Conservation (phyloP, 2,329 filamentous ascomycete species). For the Thelonectria olida region DNA sequence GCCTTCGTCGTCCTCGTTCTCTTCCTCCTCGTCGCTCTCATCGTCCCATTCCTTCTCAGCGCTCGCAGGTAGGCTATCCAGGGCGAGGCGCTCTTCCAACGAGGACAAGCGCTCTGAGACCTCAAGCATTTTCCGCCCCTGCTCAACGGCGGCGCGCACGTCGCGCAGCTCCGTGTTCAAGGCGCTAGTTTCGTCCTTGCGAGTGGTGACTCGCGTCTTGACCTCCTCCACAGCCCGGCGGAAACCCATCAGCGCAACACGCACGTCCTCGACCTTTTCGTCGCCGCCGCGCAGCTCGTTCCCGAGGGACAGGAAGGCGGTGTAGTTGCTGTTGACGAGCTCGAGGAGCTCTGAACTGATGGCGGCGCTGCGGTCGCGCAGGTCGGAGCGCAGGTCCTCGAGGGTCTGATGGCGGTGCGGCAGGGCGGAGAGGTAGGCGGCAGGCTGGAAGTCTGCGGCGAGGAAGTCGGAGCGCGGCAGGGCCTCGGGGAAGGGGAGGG, state of each 20-base stretch:
- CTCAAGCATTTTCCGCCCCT: slow-evolving; percentile 71
- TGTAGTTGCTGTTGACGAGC: slow-evolving; percentile 94
- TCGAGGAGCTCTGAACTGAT: slow-evolving; percentile 90
- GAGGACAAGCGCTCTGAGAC: slow-evolving; percentile 69
- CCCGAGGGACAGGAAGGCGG: slow-evolving; percentile 87
- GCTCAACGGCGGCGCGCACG: slow-evolving; percentile 71
- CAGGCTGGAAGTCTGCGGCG: slow-evolving; percentile 77
- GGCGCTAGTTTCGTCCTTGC: slow-evolving; percentile 68
- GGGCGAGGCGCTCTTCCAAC: slow-evolving; percentile 70
- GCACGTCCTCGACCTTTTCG: slow-evolving; percentile 89
- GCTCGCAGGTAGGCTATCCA: slow-evolving; percentile 52
- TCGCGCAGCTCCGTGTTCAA: slow-evolving; percentile 73
- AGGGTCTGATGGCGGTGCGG: slow-evolving; percentile 93
- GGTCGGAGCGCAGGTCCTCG: slow-evolving; percentile 87
- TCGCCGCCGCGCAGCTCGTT: slow-evolving; percentile 86
- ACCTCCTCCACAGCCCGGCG: slow-evolving; percentile 82
- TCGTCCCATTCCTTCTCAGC: slow-evolving; percentile 43
- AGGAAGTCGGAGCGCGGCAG: slow-evolving; percentile 87
- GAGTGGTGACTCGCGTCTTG: slow-evolving; percentile 69
- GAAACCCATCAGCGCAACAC: slow-evolving; percentile 88
- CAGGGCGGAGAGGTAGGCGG: slow-evolving; percentile 81
- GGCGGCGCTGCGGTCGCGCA: slow-evolving; percentile 80
- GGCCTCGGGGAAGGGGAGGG: slow-evolving; percentile 87
- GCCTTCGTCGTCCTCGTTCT: slow-evolving; percentile 42
- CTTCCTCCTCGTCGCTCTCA: slow-evolving; percentile 53